Percentiles rank a stretch among this genome's conserved stretches.
Conservation (phyloP, 2,329 filamentous ascomycete species). For the Dothideomycetes sp. region DNA sequence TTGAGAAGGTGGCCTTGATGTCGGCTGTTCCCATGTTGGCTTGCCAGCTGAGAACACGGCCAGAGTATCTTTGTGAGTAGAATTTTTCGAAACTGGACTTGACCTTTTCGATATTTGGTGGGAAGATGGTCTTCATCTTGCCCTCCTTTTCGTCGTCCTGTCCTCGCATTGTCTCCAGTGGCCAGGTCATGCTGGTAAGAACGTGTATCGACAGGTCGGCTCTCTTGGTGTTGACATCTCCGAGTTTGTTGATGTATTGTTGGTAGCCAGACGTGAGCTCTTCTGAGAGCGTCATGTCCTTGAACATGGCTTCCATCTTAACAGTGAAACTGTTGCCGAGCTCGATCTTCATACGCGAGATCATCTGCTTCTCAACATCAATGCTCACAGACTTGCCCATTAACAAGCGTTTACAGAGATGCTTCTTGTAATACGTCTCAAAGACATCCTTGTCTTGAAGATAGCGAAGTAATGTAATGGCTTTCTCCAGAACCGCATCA, state of each 20-base stretch:
- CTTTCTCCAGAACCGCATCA: slow-evolving; percentile 76
- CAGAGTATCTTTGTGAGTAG: slow-evolving; percentile 79
- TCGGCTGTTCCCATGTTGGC: slow-evolving; percentile 73
- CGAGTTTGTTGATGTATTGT: slow-evolving; percentile 53
- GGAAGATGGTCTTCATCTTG: slow-evolving; percentile 58
- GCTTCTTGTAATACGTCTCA: slow-evolving; percentile 96
- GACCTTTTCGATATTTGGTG: slow-evolving; percentile 61
- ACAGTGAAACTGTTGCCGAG: slow-evolving; percentile 87
- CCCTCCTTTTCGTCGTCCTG: slow-evolving; percentile 40
- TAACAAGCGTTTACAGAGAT: slow-evolving; percentile 77
- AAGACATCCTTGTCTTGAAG: slow-evolving; percentile 90
- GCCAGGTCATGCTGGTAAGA: slow-evolving; percentile 91
- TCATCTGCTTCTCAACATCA: slow-evolving; percentile 91
- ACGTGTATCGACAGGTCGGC: slow-evolving; percentile 78
- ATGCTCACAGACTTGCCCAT: slow-evolving; percentile 84
- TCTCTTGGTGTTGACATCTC: slow-evolving; percentile 49
- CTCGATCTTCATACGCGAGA: slow-evolving; percentile 93
- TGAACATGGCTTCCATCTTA: slow-evolving; percentile 96
- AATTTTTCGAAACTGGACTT: slow-evolving; percentile 82
- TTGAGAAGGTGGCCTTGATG: slow-evolving; percentile 68
- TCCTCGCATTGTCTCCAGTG: slow-evolving; percentile 71
- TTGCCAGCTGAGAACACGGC: slow-evolving; percentile 79
- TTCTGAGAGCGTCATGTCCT: slow-evolving; percentile 81
- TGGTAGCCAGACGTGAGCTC: slow-evolving; percentile 74
- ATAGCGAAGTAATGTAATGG: slow-evolving; percentile 78